Percentiles rank a stretch among this genome's conserved stretches.
phyloP scores from a whole-genome alignment of 2,329 filamentous ascomycete species.

The Paracoccidioides lutzii region DNA sequence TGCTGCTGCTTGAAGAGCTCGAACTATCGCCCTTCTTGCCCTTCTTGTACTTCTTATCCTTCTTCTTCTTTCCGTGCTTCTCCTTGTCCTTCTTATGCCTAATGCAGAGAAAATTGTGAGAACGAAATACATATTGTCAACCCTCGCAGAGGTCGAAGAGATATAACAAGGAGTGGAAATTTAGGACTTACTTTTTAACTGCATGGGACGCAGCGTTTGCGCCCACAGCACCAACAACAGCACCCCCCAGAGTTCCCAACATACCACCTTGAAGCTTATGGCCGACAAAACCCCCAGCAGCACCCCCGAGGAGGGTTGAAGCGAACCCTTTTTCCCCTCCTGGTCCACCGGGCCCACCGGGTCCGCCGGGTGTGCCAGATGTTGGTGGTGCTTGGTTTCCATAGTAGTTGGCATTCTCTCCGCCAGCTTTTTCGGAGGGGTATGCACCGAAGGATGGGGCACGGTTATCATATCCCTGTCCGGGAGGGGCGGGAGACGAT shows the following conservation, averaged over 20 bases:
- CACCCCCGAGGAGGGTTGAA: slow-evolving; percentile 25
- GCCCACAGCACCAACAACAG: slow-evolving; percentile 22
- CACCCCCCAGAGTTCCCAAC: slow-evolving; percentile 22
- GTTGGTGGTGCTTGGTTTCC: slow-evolving; percentile 8
- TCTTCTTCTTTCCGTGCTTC: slow-evolving; percentile 15
- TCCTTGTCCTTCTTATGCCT: slow-evolving; percentile 17
- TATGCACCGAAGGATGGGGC: slow-evolving; percentile 18
- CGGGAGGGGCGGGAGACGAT: slow-evolving; percentile 5
- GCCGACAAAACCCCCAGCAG: slow-evolving; percentile 24
- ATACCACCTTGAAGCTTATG: slow-evolving; percentile 24
- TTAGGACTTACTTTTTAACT: slow-evolving; percentile 17
- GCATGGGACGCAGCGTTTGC: slow-evolving; percentile 17
- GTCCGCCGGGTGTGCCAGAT: slow-evolving; percentile 9
- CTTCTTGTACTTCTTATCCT: slow-evolving; percentile 11
- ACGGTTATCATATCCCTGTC: slow-evolving; percentile 15
- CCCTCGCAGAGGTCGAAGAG: background rate
- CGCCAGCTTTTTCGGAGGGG: slow-evolving; percentile 17
- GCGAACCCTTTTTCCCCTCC: slow-evolving; percentile 26
- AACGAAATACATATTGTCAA: slow-evolving; percentile 4
- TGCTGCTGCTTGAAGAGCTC: slow-evolving; percentile 12
- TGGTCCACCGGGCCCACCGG: slow-evolving; percentile 8
- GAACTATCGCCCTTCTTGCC: slow-evolving; percentile 12
- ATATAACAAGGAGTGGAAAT: background rate
- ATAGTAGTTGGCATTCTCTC: slow-evolving; percentile 24
- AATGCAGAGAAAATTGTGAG: background rate